Evolutionary conservation across 2,329 filamentous ascomycete genomes (phyloP).

Genomic region (Cordyceps cateniannulata): DNA sequence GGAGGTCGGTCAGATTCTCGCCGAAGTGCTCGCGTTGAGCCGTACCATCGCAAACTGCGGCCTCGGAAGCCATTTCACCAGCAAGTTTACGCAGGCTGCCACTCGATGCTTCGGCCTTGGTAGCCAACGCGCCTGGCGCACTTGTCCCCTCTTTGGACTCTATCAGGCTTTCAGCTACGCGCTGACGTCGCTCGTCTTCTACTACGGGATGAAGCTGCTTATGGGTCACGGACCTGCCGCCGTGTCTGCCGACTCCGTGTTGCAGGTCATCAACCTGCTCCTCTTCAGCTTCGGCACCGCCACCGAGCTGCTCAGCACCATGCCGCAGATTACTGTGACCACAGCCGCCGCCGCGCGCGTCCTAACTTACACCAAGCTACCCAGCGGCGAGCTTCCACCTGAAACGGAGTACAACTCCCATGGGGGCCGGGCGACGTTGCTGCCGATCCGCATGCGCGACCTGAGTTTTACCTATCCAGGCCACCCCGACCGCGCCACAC

Average conservation of each 20-base stretch:
- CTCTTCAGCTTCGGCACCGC: conserved; percentile 77
- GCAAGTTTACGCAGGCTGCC: conserved; percentile 52
- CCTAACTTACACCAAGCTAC: conserved; percentile 60
- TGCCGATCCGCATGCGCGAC: conserved; percentile 42
- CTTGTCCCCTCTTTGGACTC: conserved; percentile 69
- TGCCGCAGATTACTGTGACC: conserved; percentile 75
- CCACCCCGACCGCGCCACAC: conserved; percentile 39
- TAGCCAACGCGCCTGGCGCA: conserved; percentile 56
- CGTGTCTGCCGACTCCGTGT: conserved; percentile 49
- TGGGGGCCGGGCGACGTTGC: conserved; percentile 14
- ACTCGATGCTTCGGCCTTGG: conserved; percentile 53
- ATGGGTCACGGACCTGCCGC: conserved; percentile 29
- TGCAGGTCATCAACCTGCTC: conserved; percentile 74
- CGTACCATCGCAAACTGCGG: conserved; percentile 70
- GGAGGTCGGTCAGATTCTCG: conserved; percentile 49
- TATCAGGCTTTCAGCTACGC: conserved; percentile 67
- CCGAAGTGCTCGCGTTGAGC: conserved; percentile 73
- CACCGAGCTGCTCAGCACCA: conserved; percentile 60
- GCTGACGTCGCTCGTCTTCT: conserved; percentile 74
- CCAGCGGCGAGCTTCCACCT: conserved; percentile 23
- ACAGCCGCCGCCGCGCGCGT: conserved; percentile 67
- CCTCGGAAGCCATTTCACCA: conserved; percentile 63
- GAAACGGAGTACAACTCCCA: conserved; percentile 15
- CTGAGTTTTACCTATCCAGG: conserved; percentile 67
- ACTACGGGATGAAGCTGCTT: conserved; percentile 66